Evolutionary conservation across 805 yeast genomes (phyloP), one percentile per base, ranked within the genome.

Genomic region (Candida suzukii): DNA sequence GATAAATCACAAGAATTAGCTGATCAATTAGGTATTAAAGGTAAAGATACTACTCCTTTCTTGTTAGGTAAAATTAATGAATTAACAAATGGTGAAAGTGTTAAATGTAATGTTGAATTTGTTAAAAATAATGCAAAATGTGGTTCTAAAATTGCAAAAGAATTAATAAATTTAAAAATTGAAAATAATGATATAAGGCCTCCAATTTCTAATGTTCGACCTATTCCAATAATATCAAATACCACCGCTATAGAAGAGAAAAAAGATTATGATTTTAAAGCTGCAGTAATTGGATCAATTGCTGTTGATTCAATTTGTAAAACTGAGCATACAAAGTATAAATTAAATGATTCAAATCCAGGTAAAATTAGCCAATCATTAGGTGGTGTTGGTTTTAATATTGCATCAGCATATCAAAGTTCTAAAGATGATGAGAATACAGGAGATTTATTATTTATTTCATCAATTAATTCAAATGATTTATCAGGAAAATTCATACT

Each of bases 301-400:
- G 95, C 95, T 0, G 60, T 83, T 29, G 96, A 88, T 55, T 67
- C 85, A 0, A 75, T 81, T 5, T 76, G 86, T 47, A 67, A 69
- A 13, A 52, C 82, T 6, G 20, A 20, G 1, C 35, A 51, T 1
- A 22, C 24, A 1, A 48, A 57, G 1, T 50, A 62, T 3, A 51
- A 48, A 16, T 51, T 71, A 50, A 60, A 64, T 12, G 91, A 91
- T 44, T 87, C 95, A 2, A 83, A 83, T 48, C 93, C 93, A 0
- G 88, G 93, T 0, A 54, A 51, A 0, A 69, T 76, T 6, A 51
- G 59, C 1, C 69, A 79, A 2, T 67, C 82, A 0, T 56, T 86
- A 9, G 96, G 96, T 1, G 96, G 96, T 1, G 95, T 88, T 2
- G 96, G 88, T 0, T 80, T 74, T 56, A 88, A 88, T 51, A 79